phyloP scores from a whole-genome alignment of 495 filamentous ascomycete genomes.

The Annulohypoxylon bovei region DNA sequence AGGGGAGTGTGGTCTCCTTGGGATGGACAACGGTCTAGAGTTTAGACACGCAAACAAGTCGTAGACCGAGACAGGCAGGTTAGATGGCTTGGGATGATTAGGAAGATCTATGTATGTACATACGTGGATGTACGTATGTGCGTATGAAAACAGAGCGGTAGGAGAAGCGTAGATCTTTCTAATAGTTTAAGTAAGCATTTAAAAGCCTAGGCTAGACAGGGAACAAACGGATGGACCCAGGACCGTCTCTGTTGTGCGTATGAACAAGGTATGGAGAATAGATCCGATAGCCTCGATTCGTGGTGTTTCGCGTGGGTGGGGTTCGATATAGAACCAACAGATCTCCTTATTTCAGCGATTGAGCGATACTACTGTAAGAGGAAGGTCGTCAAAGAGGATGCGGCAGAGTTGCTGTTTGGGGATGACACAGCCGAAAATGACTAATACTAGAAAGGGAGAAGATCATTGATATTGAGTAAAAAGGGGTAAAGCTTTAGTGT shows the following conservation, averaged over 20 bases:
- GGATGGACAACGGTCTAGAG: background rate
- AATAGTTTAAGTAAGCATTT: conserved; percentile 12
- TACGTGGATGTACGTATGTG: background rate
- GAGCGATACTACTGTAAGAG: conserved; percentile 27
- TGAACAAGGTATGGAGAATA: conserved; percentile 9
- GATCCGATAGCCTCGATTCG: conserved; percentile 38
- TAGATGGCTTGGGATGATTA: conserved; percentile 1
- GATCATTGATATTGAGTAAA: conserved; percentile 1
- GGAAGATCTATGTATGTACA: background rate
- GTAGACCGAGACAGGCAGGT: conserved; percentile 34
- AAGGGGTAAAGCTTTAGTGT: conserved; percentile 11
- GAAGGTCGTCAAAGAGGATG: conserved; percentile 36
- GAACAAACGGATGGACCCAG: background rate
- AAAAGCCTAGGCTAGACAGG: conserved; percentile 8
- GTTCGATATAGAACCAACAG: conserved; percentile 17
- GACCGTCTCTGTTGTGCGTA: background rate
- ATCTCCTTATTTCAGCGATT: conserved; percentile 7
- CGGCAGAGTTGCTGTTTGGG: conserved; percentile 41
- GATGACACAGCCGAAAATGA: conserved; percentile 38
- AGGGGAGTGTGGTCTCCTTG: background rate
- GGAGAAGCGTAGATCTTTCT: conserved; percentile 1
- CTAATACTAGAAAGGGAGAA: conserved; percentile 20
- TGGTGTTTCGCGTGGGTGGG: conserved; percentile 38
- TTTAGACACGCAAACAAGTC: conserved; percentile 10
- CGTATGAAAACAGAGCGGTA: background rate